Percentiles rank a stretch among this genome's conserved stretches.
phyloP scores from a whole-genome alignment of 768 basidiomycete species.

The Boletus sp. region DNA sequence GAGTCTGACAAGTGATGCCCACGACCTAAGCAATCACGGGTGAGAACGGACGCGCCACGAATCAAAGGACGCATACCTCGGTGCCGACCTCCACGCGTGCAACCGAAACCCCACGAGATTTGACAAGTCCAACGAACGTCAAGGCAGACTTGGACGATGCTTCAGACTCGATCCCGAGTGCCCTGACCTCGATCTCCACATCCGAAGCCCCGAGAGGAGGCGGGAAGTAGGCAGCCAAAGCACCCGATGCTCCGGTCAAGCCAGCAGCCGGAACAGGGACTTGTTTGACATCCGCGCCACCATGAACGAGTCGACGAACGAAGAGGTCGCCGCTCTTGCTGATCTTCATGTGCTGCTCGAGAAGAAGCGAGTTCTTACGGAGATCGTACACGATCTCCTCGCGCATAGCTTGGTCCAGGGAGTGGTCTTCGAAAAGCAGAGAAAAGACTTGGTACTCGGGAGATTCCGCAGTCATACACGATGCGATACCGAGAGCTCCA shows the following conservation, averaged over 20 bases:
- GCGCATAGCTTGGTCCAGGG: constrained; percentile 18
- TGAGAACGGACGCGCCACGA: neutral
- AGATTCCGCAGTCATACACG: constrained; percentile 29
- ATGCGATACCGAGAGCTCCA: constrained; percentile 28
- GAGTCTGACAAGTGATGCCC: constrained; percentile 16
- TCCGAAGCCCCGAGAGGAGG: constrained; percentile 15
- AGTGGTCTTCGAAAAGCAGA: constrained; percentile 30
- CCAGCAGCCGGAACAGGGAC: constrained; percentile 11
- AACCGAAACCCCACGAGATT: constrained; percentile 13
- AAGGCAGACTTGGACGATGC: constrained; percentile 12
- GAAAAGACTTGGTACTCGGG: constrained; percentile 29
- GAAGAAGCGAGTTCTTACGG: constrained; percentile 24
- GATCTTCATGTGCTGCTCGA: constrained; percentile 32
- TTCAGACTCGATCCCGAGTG: constrained; percentile 6
- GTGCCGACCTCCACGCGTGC: constrained; percentile 2
- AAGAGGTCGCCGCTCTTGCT: constrained; percentile 22
- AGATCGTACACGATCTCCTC: constrained; percentile 25
- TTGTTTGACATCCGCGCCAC: constrained; percentile 20
- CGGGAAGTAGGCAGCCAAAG: constrained; percentile 20
- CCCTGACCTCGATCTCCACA: constrained; percentile 18
- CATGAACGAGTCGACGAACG: constrained; percentile 30
- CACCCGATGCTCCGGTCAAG: constrained; percentile 7
- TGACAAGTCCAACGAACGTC: constrained; percentile 18
- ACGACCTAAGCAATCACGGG: constrained; percentile 9
- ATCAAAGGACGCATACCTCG: neutral